Evolutionary conservation across 78 protist species (phyloP), one percentile per base, ranked within the genome.

Genomic region (Dictyostelium brefeldianum): DNA sequence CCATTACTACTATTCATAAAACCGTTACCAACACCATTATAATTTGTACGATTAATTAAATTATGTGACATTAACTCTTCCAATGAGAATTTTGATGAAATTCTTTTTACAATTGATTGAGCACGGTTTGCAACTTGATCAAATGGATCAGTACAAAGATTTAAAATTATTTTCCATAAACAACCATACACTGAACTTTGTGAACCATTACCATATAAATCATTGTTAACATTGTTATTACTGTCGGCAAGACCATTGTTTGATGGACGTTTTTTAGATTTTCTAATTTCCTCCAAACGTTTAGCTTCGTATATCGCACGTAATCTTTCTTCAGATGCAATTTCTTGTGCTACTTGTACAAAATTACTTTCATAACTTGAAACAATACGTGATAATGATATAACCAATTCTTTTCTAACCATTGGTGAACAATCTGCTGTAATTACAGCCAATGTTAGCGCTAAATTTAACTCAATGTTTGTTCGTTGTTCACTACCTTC

Each of bases 391-490:
- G 92, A 77, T 5, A 95, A 31, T 15, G 96, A 74, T 3, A 91
- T 83, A 14, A 95, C 93, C 29, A 91, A 64, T 31, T 96, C 98
- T 15, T 82, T 91, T 20, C 98, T 53, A 18, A 95, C 97, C 90
- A 96, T 75, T 31, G 96, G 96, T 2, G 95, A 85, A 27, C 95
- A 93, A 53, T 96, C 98, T 17, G 84, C 90, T 7, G 89, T 81
- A 78, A 83, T 54, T 4, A 89, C 95, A 0, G 90, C 83, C 8
- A 95, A 54, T 1, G 92, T 80, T 1, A 95, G 51, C 10, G 89
- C 95, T 15, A 95, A 62, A 69, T 78, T 87, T 2, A 89, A 74
- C 27, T 95, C 97, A 25, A 91, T 80, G 9, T 84, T 53, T 15
- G 80, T 75, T 51, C 97, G 41, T 46, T 73, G 82, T 65, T 83